Evolutionary conservation across 345 rosid genomes (phyloP), one percentile per base, ranked within the genome.

Genomic region (Iberis pinnata): DNA sequence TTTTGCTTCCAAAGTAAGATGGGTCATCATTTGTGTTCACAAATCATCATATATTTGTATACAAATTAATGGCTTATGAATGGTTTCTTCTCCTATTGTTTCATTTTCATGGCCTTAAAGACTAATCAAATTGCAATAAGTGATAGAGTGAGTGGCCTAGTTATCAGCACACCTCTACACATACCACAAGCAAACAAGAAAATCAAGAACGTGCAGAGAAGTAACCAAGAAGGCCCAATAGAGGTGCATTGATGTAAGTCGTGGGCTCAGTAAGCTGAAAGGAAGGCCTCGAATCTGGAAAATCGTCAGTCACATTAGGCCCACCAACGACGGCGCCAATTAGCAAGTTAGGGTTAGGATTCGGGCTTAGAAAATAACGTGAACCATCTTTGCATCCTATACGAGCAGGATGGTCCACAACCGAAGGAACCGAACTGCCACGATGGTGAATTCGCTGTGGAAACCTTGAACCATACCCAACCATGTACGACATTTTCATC

Each of bases 241-340:
- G 75, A 2, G 97, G 99, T 0, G 99, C 97, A 8, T 92, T 92
- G 67, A 88, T 92, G 49, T 85, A 92, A 0, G 99, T 92, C 6
- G 99, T 88, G 51, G 99, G 99, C 80, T 92, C 99, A 0, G 99
- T 83, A 56, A 83, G 77, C 68, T 80, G 85, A 49, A 82, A 88
- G 44, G 53, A 76, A 9, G 88, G 84, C 64, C 97, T 75, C 0
- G 86, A 79, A 67, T 92, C 98, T 1, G 84, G 83, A 58, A 83
- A 92, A 20, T 78, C 69, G 13, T 92, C 97, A 1, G 80, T 68
- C 13, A 73, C 71, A 43, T 92, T 88, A n/a, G 97, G 95, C 12
- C 97, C 95, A 29, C 98, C 98, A 0, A 92, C 76, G 8, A 88
- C 83, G 0, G 98, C 97, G 3, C 98, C 98, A 1, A 80, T 73